Base-by-base conservation (phyloP, 345 rosid species). In the Citrus sp. region DNA sequence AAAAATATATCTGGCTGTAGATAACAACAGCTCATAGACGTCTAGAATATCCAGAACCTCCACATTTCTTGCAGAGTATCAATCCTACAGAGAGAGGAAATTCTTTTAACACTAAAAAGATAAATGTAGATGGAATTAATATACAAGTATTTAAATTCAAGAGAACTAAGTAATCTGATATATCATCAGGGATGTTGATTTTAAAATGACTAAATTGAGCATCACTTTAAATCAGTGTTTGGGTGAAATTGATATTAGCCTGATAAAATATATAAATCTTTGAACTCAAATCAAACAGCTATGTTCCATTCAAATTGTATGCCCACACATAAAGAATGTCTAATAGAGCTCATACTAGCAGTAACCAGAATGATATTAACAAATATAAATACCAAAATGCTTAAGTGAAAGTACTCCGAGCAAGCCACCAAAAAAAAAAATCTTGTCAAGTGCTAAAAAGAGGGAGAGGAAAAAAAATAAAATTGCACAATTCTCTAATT, bases 1-100 rank as follows among this genome's bases (percentile, higher is more conserved):
- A 79, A 82, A 72, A 62, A 71, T 24, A 40, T 28, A 72, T 54
- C 65, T 3, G 79, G 74, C 55, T 16, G 63, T 16, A 35, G 5
- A 19, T 49, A 51, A 60, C 30, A 51, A 32, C 21, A 65, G 79
- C 74, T 89, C 88, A 91, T 67, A 88, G 65, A 21, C 95, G 90
- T 79, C 78, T 89, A 16, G 92, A 91, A 77, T 91, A 91, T 73
- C 93, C 93, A 81, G 95, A 87, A 73, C 95, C 95, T 56, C 79
- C 85, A 66, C 95, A 91, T 75, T 89, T 91, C 90, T 91, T 91
- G 87, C 95, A 91, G 80, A 91, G 78, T 70, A 89, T 86, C 82
- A 89, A 82, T 73, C 93, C 95, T 89, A 62, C 81, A 79, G 22
- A 25, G 51, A 77, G 22, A 64, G 13, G 74, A 14, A 73, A 46